phyloP scores from a whole-genome alignment of 768 basidiomycete species.

The Leucocoprinus leucothites region DNA sequence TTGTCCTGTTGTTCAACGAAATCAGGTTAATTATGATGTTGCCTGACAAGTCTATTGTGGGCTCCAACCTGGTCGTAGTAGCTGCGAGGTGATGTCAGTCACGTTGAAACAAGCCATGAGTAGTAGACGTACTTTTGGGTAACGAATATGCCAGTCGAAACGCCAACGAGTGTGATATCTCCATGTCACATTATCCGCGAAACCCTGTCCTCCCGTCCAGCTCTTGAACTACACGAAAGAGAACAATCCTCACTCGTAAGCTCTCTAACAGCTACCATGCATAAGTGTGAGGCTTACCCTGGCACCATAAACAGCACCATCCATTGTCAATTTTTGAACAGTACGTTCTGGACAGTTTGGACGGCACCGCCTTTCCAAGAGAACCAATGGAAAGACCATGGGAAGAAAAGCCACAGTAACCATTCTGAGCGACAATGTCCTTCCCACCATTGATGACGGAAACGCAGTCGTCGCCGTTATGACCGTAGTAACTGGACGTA shows the following conservation, averaged over 20 bases:
- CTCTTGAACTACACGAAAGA: slow-evolving; percentile 35
- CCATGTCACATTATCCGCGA: slow-evolving; percentile 47
- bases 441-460: slow-evolving; percentile 43
- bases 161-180: slow-evolving; percentile 40
- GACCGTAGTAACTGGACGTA: slow-evolving; percentile 31
- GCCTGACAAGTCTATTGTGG: neutral
- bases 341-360: slow-evolving; percentile 39
- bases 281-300: slow-evolving; percentile 24
- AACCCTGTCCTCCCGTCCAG: slow-evolving; percentile 45
- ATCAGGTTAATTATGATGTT: neutral
- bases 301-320: slow-evolving; percentile 46
- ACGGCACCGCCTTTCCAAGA: slow-evolving; percentile 36
- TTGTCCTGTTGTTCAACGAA: slow-evolving; percentile 26
- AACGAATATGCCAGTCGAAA: slow-evolving; percentile 44
- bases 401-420: slow-evolving; percentile 42
- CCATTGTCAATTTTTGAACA: slow-evolving; percentile 47
- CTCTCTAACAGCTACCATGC: neutral
- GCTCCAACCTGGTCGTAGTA: slow-evolving; percentile 44
- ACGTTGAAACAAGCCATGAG: neutral
- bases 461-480: slow-evolving; percentile 48
- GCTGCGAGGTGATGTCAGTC: slow-evolving; percentile 20
- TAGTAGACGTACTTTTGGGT: slow-evolving; percentile 35
- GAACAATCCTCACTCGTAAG: neutral
- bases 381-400: slow-evolving; percentile 49
- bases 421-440: slow-evolving; percentile 43